Conservation (phyloP, 345 rosid genomes). For the Populus euphratica region DNA sequence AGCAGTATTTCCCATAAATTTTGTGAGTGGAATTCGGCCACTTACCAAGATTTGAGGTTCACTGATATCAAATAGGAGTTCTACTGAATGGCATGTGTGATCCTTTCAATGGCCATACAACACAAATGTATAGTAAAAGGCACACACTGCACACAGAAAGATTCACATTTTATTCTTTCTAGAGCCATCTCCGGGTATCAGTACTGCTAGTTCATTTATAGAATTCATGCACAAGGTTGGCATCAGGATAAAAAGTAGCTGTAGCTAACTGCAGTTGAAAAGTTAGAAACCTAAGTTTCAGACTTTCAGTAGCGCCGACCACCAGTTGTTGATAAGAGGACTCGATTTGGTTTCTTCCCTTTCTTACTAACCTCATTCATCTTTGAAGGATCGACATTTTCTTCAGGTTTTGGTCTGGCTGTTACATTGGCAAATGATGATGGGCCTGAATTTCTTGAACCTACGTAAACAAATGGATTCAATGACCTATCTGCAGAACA, state of each 20-base stretch:
- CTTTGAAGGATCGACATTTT: slow-evolving; percentile 32
- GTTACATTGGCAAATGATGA: slow-evolving; percentile 80
- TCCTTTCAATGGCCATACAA: too few relatives aligned
- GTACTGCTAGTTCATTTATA: background rate
- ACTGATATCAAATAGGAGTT: too few relatives aligned
- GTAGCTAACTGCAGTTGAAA: background rate
- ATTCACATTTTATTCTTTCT: background rate
- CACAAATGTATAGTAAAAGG: too few relatives aligned
- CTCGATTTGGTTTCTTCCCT: slow-evolving; percentile 69
- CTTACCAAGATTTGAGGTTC: too few relatives aligned
- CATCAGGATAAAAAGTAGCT: background rate
- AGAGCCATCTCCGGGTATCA: background rate
- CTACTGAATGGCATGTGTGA: too few relatives aligned
- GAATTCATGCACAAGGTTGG: background rate
- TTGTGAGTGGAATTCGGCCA: too few relatives aligned
- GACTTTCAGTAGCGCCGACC: slow-evolving; percentile 65
- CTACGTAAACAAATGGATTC: slow-evolving; percentile 27
- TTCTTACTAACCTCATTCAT: slow-evolving; percentile 60
- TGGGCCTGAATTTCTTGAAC: slow-evolving; percentile 42
- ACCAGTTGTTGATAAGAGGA: slow-evolving; percentile 79
- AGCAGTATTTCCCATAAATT: too few relatives aligned
- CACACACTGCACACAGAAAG: too few relatives aligned
- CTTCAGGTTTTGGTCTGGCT: slow-evolving; percentile 47
- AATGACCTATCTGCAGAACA: background rate
- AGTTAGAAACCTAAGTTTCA: slow-evolving; percentile 14